These are phyloP conservation scores for Cytidiella melzeri DNA, from an alignment of 768 basidiomycete genomes.

Conservation along the genomic window DNA sequence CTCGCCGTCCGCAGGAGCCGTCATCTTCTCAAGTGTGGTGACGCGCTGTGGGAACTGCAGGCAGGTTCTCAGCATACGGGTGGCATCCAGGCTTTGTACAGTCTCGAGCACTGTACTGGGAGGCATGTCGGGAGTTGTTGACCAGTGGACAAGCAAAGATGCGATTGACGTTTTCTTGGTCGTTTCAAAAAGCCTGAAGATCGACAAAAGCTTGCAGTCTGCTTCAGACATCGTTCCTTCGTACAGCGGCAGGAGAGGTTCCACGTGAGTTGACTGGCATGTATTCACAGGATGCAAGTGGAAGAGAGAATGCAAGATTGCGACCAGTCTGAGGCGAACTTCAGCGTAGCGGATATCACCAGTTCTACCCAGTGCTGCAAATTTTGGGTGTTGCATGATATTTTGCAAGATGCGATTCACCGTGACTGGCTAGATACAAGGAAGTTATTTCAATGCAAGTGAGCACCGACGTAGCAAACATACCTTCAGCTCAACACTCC, in stretches of 20 bases:
- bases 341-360: constrained; percentile 14
- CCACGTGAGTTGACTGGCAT: constrained; percentile 79
- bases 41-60: constrained; percentile 67
- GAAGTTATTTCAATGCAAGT: not conserved
- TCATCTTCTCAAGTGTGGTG: constrained; percentile 33
- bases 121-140: constrained; percentile 35
- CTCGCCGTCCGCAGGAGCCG: constrained; percentile 23
- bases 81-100: constrained; percentile 64
- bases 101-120: constrained; percentile 55
- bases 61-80: constrained; percentile 62
- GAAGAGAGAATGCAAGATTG: constrained; percentile 64
- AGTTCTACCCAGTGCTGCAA: constrained; percentile 40
- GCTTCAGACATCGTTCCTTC: constrained; percentile 59
- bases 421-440: constrained; percentile 59
- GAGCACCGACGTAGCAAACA: too few relatives aligned
- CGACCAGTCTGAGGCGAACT: constrained; percentile 42
- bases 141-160: constrained; percentile 63
- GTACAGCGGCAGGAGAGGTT: constrained; percentile 72
- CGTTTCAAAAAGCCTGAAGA: constrained; percentile 74
- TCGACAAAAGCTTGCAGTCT: constrained; percentile 63
- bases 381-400: constrained; percentile 62
- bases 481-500: constrained; percentile 51
- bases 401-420: constrained; percentile 74
- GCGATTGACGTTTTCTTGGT: constrained; percentile 62
- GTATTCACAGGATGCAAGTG: constrained; percentile 72